phyloP scores from a whole-genome alignment of 2,329 filamentous ascomycete species.

The Trematosphaeria pertusa region DNA sequence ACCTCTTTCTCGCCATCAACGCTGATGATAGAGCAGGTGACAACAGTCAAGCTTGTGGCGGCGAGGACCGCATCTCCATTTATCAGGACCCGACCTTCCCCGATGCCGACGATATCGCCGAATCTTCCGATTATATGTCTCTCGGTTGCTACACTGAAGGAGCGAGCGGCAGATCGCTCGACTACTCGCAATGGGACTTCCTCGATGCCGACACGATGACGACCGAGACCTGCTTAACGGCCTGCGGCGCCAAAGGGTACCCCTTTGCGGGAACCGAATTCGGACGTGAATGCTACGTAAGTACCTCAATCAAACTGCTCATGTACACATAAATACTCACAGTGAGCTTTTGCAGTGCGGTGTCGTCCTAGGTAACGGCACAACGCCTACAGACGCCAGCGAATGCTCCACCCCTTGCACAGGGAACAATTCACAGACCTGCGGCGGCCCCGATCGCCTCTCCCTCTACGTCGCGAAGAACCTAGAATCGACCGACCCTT shows the following conservation, averaged over 20 bases:
- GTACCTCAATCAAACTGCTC: background rate
- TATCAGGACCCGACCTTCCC: conserved; percentile 47
- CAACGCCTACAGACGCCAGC: conserved; percentile 16
- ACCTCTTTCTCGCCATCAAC: background rate
- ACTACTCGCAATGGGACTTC: conserved; percentile 33
- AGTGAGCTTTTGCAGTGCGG: conserved; percentile 39
- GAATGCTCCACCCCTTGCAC: conserved; percentile 21
- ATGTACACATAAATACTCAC: background rate
- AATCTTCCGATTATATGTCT: conserved; percentile 29
- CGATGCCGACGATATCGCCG: conserved; percentile 26
- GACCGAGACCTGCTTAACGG: conserved; percentile 46
- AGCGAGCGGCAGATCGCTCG: conserved; percentile 32
- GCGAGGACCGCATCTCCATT: conserved; percentile 33
- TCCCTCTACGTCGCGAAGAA: conserved; percentile 33
- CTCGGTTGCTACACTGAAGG: conserved; percentile 53
- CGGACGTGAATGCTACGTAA: conserved; percentile 20
- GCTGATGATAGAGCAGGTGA: conserved; percentile 13
- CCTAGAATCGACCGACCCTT: conserved; percentile 20
- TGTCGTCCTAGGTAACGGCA: conserved; percentile 44
- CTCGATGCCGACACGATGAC: conserved; percentile 43
- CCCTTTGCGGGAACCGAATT: conserved; percentile 47
- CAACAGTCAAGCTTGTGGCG: conserved; percentile 23
- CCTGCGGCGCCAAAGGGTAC: conserved; percentile 48
- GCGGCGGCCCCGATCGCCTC: conserved; percentile 21
- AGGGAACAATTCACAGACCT: conserved; percentile 16